phyloP scores from a whole-genome alignment of 2,329 filamentous ascomycete genomes.

The Alternaria metachromatica region DNA sequence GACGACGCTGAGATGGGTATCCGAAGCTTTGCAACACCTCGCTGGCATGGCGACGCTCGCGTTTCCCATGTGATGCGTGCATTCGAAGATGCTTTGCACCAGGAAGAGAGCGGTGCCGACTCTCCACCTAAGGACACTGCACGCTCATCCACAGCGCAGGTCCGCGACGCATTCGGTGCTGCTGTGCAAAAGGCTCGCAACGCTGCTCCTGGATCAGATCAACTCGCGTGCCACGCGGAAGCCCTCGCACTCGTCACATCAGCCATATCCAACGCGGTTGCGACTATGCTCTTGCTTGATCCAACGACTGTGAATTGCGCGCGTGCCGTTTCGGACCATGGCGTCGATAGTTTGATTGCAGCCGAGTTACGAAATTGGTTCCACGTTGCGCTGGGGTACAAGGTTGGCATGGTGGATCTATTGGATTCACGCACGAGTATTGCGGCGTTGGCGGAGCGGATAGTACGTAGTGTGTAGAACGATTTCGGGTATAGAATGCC shows the following conservation, averaged over 20 bases:
- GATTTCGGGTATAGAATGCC: too few relatives aligned
- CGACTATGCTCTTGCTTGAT: constrained; percentile 13
- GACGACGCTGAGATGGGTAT: not conserved
- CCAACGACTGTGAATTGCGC: constrained; percentile 3
- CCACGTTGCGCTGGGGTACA: not conserved
- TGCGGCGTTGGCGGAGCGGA: not conserved
- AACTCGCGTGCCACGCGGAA: not conserved
- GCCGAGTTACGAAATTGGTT: constrained; percentile 24
- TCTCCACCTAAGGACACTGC: not conserved
- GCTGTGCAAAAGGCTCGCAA: not conserved
- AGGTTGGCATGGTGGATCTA: constrained; percentile 8
- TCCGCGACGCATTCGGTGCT: not conserved
- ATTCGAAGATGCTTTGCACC: constrained; percentile 24
- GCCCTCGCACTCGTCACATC: not conserved
- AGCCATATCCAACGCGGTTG: constrained; percentile 1
- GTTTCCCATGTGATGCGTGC: constrained; percentile 34
- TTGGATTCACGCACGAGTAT: not conserved
- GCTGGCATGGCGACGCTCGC: constrained; percentile 34
- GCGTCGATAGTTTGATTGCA: constrained; percentile 21
- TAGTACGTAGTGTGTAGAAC: not conserved
- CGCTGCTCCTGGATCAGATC: not conserved
- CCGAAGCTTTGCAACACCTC: not conserved
- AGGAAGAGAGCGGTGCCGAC: not conserved
- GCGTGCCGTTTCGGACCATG: constrained; percentile 6
- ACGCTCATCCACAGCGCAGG: not conserved